phyloP scores from a whole-genome alignment of 1,284 basidiomycete genomes.

The Ustilago vetiveriae region DNA sequence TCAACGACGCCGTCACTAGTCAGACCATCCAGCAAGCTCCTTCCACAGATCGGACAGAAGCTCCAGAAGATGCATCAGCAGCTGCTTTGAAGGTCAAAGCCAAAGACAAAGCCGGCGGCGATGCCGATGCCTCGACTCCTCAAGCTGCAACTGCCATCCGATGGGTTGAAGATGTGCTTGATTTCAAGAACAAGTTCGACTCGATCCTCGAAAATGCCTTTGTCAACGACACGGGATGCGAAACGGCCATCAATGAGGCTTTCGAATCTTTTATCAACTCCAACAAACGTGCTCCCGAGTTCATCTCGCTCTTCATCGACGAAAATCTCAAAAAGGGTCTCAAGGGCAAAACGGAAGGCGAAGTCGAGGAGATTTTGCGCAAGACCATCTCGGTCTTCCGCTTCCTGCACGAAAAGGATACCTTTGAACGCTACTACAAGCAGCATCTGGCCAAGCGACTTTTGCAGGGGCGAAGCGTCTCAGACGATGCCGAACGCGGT shows the following conservation, averaged over 20 bases:
- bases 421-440: slow-evolving; percentile 99
- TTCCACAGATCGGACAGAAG: slow-evolving; percentile 16
- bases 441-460: slow-evolving; percentile 91
- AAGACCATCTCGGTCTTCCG: slow-evolving; percentile 97
- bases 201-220: slow-evolving; percentile 78
- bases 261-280: slow-evolving; percentile 92
- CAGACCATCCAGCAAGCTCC: slow-evolving; percentile 17
- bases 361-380: slow-evolving; percentile 87
- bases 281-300: slow-evolving; percentile 89
- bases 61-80: slow-evolving; percentile 1
- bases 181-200: slow-evolving; percentile 92
- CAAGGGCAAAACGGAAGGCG: slow-evolving; percentile 92
- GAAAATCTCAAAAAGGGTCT: slow-evolving; percentile 95
- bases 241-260: slow-evolving; percentile 89
- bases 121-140: slow-evolving; percentile 37
- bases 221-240: slow-evolving; percentile 77
- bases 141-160: slow-evolving; percentile 75
- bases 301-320: slow-evolving; percentile 95
- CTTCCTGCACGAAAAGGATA: slow-evolving; percentile 92
- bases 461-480: slow-evolving; percentile 84
- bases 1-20: slow-evolving; percentile 73
- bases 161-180: slow-evolving; percentile 93
- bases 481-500: slow-evolving; percentile 95
- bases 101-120: slow-evolving; percentile 9
- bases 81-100: slow-evolving; percentile 24